phyloP scores from a whole-genome alignment of 768 basidiomycete genomes.

The Agrocybe praecox region DNA sequence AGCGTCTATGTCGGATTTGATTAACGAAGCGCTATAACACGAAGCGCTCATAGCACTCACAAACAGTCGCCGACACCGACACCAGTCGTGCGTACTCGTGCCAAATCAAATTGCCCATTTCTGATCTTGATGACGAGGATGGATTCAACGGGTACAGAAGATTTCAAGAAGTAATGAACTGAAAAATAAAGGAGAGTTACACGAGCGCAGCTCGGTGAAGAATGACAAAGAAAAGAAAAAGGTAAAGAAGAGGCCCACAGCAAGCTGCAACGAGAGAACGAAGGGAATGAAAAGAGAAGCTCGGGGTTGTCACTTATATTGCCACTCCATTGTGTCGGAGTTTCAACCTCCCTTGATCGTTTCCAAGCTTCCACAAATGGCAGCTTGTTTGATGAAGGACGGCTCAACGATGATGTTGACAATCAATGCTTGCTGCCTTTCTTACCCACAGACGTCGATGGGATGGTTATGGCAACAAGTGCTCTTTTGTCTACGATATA shows the following conservation, averaged over 20 bases:
- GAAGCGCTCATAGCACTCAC: conserved; percentile 47
- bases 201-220: conserved; percentile 37
- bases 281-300: conserved; percentile 14
- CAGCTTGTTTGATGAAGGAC: neutral
- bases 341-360: conserved; percentile 21
- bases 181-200: conserved; percentile 26
- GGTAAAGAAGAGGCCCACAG: conserved; percentile 16
- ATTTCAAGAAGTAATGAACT: conserved; percentile 28
- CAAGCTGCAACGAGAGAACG: conserved; percentile 14
- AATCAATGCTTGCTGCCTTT: neutral
- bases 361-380: conserved; percentile 5
- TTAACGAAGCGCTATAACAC: neutral
- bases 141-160: conserved; percentile 22
- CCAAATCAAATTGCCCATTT: conserved; percentile 85
- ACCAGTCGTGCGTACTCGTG: conserved; percentile 74
- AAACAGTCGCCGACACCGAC: conserved; percentile 68
- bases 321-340: conserved; percentile 18
- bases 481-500: neutral
- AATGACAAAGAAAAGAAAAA: conserved; percentile 24
- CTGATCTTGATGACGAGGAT: conserved; percentile 14
- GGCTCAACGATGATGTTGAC: neutral
- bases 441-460: neutral
- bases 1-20: conserved; percentile 50
- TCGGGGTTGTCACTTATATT: conserved; percentile 7
- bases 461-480: neutral